A percentile compares a stretch with the other conserved stretches of the same genome.
Conservation (phyloP, 1,139 yeast species). For the Torulaspora globosa region DNA sequence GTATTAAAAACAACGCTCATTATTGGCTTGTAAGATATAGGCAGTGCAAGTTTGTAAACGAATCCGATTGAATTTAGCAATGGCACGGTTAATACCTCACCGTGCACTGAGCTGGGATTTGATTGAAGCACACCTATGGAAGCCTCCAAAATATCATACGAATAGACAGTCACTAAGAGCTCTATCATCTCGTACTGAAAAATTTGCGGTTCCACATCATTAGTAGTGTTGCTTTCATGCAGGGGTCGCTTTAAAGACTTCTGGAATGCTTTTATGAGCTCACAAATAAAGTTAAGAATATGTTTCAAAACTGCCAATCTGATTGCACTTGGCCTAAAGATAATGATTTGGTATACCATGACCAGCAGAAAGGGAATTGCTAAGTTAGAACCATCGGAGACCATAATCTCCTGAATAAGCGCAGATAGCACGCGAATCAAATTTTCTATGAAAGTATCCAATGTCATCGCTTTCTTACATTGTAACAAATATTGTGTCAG, state of each 20-base stretch:
- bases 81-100: conserved; percentile 22
- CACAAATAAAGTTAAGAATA: conserved; percentile 26
- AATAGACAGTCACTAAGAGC: conserved; percentile 46
- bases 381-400: conserved; percentile 29
- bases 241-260: conserved; percentile 29
- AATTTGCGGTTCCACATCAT: conserved; percentile 28
- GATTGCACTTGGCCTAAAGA: conserved; percentile 57
- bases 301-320: conserved; percentile 37
- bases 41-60: conserved; percentile 28
- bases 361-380: conserved; percentile 53
- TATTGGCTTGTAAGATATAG: conserved; percentile 34
- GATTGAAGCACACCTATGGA: conserved; percentile 31
- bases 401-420: conserved; percentile 29
- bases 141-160: conserved; percentile 54
- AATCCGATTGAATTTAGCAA: conserved; percentile 24
- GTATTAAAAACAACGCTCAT: conserved; percentile 29
- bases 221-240: conserved; percentile 19
- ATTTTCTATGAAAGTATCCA: conserved; percentile 31
- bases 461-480: conserved; percentile 21
- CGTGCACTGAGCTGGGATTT: conserved; percentile 16
- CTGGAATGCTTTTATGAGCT: conserved; percentile 28
- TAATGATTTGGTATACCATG: conserved; percentile 49
- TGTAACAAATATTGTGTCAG: conserved; percentile 19
- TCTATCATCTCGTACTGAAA: conserved; percentile 44
- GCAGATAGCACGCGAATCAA: conserved; percentile 42